phyloP scores from a whole-genome alignment of 1,284 basidiomycete genomes.

The Ganoderma lucidum region DNA sequence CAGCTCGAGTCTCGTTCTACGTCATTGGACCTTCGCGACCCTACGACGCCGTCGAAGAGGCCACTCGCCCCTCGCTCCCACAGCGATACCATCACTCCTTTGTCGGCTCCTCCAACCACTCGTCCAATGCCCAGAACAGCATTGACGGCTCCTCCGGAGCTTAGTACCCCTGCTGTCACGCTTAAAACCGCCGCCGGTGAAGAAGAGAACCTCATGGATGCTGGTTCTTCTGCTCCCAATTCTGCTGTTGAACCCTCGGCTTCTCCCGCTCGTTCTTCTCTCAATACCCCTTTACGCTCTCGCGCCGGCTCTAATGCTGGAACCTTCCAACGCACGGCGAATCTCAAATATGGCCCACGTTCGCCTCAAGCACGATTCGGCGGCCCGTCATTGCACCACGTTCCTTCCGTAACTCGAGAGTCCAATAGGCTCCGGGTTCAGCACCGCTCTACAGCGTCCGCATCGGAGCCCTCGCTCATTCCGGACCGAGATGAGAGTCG shows the following conservation, averaged over 20 bases:
- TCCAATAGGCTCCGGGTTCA: slow-evolving; percentile 61
- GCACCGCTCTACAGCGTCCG: slow-evolving; percentile 75
- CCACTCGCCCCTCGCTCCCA: slow-evolving; percentile 40
- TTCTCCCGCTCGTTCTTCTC: slow-evolving; percentile 63
- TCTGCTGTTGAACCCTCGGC: slow-evolving; percentile 45
- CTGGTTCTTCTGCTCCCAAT: slow-evolving; percentile 30
- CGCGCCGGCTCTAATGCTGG: slow-evolving; percentile 47
- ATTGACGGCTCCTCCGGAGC: slow-evolving; percentile 34
- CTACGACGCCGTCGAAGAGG: slow-evolving; percentile 61
- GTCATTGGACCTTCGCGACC: slow-evolving; percentile 69
- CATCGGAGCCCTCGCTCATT: slow-evolving; percentile 79
- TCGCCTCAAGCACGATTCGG: slow-evolving; percentile 35
- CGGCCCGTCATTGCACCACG: slow-evolving; percentile 34
- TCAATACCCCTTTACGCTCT: slow-evolving; percentile 50
- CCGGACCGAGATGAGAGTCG: slow-evolving; percentile 56
- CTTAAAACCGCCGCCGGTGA: slow-evolving; percentile 36
- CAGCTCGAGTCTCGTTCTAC: slow-evolving; percentile 64
- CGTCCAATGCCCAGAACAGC: slow-evolving; percentile 36
- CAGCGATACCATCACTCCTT: slow-evolving; percentile 36
- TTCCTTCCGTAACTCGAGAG: slow-evolving; percentile 53
- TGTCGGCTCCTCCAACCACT: slow-evolving; percentile 24
- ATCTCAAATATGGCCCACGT: slow-evolving; percentile 49
- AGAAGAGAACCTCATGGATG: slow-evolving; percentile 34
- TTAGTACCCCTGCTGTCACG: slow-evolving; percentile 37
- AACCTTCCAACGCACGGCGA: slow-evolving; percentile 26